Evolutionary conservation across 192 early-diverging fungal species (phyloP), one percentile per base, ranked within the genome.

Genomic region (Gaertneriomyces semiglobifer): DNA sequence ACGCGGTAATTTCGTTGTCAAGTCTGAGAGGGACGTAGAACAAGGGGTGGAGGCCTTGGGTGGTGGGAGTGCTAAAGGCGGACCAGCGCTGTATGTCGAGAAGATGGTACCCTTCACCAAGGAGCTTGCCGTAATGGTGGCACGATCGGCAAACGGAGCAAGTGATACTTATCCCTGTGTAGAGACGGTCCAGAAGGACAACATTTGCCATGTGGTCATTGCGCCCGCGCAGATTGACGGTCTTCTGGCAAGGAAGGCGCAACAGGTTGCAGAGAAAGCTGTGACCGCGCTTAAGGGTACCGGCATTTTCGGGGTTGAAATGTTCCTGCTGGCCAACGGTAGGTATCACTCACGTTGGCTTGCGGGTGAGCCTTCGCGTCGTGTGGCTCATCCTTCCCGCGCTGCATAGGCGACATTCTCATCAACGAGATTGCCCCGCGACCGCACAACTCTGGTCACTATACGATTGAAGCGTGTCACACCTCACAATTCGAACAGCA

Each of bases 391-490:
- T 47, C 43, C 10, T 62, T 20, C 53, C 10, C 7, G 20, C 44
- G 18, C 51, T 43, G 20, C 20, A 38, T 63, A 90, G 89, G 83
- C 45, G 77, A 84, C 5, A 88, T 99, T 56, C 73, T 93, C 18
- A 77, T 99, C 68, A 99, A 99, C 75, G 97, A 99, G 78, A 95
- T 99, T 68, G 97, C 97, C 11, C 97, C 97, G 44, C 89, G 97
- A 7, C 95, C 97, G 20, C 97, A 99, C 80, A 99, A 99, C 79
- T 96, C 94, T 58, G 97, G 97, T 70, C 97, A 99, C 73, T 98
- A 97, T 73, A 98, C 97, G 7, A 96, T 92, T 66, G 97, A 99
- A 68, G 94, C 95, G 1, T 98, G 93, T 73, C 78, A 91, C 69
- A 99, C 97, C 9, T 96, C 94, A 40, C 97, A 99, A 77, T 99